phyloP scores from a whole-genome alignment of 2,329 filamentous ascomycete species.

The Ciborinia camelliae region DNA sequence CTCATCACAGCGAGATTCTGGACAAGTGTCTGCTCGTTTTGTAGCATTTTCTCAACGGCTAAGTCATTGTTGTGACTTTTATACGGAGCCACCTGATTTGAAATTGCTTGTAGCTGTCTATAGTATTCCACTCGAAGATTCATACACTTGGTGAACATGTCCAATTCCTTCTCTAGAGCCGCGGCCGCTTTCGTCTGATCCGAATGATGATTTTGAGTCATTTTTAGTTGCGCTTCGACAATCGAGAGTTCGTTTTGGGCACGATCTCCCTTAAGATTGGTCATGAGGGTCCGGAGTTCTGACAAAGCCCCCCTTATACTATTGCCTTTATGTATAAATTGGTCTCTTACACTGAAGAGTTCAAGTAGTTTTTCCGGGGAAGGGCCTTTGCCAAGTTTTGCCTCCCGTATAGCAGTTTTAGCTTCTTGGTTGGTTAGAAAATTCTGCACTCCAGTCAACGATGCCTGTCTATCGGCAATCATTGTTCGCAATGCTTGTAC shows the following conservation, averaged over 20 bases:
- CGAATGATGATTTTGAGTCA: slow-evolving; percentile 52
- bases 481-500: slow-evolving; percentile 72
- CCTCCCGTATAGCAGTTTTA: slow-evolving; percentile 51
- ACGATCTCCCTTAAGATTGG: slow-evolving; percentile 58
- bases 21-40: slow-evolving; percentile 56
- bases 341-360: slow-evolving; percentile 47
- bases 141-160: slow-evolving; percentile 73
- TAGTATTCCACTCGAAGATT: slow-evolving; percentile 89
- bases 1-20: slow-evolving; percentile 59
- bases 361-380: slow-evolving; percentile 61
- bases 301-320: slow-evolving; percentile 69
- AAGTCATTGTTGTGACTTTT: slow-evolving; percentile 48
- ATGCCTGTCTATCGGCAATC: slow-evolving; percentile 74
- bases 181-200: slow-evolving; percentile 50
- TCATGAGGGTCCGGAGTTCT: slow-evolving; percentile 63
- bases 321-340: slow-evolving; percentile 50
- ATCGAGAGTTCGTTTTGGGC: slow-evolving; percentile 62
- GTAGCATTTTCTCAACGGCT: slow-evolving; percentile 45
- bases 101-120: slow-evolving; percentile 84
- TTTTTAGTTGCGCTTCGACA: slow-evolving; percentile 58
- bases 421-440: slow-evolving; percentile 71
- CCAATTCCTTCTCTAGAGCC: slow-evolving; percentile 65
- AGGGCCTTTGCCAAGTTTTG: slow-evolving; percentile 63
- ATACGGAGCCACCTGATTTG: slow-evolving; percentile 76
- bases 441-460: slow-evolving; percentile 75